A percentile compares a stretch with the other conserved stretches of the same genome.
These are phyloP conservation scores for Penicillium manginii DNA, from an alignment of 495 filamentous ascomycete species.

Conservation along the genomic window DNA sequence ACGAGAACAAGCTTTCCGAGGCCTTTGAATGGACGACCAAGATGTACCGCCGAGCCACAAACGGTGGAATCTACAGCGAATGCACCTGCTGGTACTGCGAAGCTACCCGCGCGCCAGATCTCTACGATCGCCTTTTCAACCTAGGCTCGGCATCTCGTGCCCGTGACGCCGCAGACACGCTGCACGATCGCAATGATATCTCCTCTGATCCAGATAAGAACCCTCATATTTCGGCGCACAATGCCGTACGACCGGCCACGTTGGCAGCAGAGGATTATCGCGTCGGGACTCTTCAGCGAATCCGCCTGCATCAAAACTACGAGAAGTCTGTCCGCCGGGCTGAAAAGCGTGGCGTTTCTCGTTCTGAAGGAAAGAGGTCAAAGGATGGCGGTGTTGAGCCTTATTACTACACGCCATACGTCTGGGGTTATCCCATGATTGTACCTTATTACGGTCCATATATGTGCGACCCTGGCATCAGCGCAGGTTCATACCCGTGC, in stretches of 20 bases:
- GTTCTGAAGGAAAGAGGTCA: conserved; percentile 34
- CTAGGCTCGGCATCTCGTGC: conserved; percentile 35
- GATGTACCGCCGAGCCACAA: conserved; percentile 62
- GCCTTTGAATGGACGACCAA: conserved; percentile 77
- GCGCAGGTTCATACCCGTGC: conserved; percentile 41
- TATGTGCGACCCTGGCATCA: conserved; percentile 51
- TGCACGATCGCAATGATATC: conserved; percentile 57
- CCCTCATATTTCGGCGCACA: conserved; percentile 77
- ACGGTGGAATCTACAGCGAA: conserved; percentile 69
- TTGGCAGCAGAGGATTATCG: conserved; percentile 13
- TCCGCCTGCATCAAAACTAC: conserved; percentile 55
- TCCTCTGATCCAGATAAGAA: conserved; percentile 60
- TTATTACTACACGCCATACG: conserved; percentile 34
- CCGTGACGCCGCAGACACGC: conserved; percentile 47
- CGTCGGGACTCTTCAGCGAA: conserved; percentile 19
- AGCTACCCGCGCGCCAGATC: conserved; percentile 63
- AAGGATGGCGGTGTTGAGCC: conserved; percentile 34
- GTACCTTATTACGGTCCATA: conserved; percentile 59
- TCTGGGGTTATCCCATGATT: conserved; percentile 52
- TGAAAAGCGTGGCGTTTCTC: conserved; percentile 56
- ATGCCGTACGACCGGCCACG: conserved; percentile 43
- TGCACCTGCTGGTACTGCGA: conserved; percentile 94
- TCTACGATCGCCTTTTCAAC: conserved; percentile 50
- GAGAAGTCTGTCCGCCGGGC: conserved; percentile 64
- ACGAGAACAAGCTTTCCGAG: conserved; percentile 61